Conservation (phyloP, 2,329 filamentous ascomycete species). For the Scortechinia acanthostroma region DNA sequence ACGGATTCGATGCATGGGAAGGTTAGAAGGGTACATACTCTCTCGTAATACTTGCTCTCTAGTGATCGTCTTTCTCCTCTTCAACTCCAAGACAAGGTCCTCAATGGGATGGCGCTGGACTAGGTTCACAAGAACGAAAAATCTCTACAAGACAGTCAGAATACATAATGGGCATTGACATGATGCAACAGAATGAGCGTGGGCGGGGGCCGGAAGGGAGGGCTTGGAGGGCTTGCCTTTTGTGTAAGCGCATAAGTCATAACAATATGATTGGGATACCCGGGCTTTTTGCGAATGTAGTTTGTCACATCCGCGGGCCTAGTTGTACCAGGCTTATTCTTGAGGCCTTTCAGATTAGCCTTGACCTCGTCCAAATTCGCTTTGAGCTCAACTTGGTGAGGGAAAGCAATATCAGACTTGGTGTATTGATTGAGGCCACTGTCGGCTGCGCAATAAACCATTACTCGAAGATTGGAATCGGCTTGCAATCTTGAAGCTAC, state of each 20-base stretch:
- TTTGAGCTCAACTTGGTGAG: constrained; percentile 59
- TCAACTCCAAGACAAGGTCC: constrained; percentile 45
- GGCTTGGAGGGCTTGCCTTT: constrained; percentile 33
- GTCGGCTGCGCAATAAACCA: constrained; percentile 54
- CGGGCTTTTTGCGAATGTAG: constrained; percentile 43
- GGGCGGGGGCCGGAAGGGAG: too few species aligned
- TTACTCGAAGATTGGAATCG: constrained; percentile 40
- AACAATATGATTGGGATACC: constrained; percentile 47
- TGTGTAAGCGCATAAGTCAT: constrained; percentile 62
- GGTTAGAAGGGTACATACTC: constrained; percentile 31
- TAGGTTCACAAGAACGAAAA: constrained; percentile 41
- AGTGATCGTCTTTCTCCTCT: constrained; percentile 42
- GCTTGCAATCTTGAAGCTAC: constrained; percentile 33
- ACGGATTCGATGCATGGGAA: too few species aligned
- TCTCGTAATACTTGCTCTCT: constrained; percentile 55
- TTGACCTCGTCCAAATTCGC: constrained; percentile 56
- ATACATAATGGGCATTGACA: not conserved
- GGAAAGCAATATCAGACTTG: constrained; percentile 48
- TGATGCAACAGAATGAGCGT: too few species aligned
- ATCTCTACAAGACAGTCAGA: not conserved
- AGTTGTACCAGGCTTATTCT: constrained; percentile 63
- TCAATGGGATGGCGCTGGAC: constrained; percentile 50
- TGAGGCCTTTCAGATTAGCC: constrained; percentile 58
- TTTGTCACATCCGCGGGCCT: constrained; percentile 59
- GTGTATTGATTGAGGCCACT: constrained; percentile 27